A percentile compares a stretch with the other conserved stretches of the same genome.
Conservation (phyloP, 2,329 filamentous ascomycete species). For the Chaetomium sp. region DNA sequence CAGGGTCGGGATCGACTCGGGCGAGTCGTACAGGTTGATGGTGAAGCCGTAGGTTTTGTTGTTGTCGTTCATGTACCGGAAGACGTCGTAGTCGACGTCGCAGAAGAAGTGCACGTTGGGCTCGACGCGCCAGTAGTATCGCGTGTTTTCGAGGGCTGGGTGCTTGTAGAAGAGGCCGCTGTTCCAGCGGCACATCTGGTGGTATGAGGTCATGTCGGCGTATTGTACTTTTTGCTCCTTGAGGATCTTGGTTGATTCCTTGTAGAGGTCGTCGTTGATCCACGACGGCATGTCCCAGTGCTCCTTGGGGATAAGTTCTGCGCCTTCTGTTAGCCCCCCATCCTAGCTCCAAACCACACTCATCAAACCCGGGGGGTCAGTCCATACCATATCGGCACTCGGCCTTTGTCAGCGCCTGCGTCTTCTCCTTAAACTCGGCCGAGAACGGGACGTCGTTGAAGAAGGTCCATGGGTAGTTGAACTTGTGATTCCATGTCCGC, state of each 20-base stretch:
- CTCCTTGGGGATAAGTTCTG: conserved; percentile 84
- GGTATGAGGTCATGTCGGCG: conserved; percentile 80
- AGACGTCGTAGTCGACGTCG: conserved; percentile 96
- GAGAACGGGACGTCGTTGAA: conserved; percentile 95
- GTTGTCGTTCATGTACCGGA: conserved; percentile 94
- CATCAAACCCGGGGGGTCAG: neutral
- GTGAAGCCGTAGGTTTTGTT: conserved; percentile 99
- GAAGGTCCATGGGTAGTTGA: conserved; percentile 99
- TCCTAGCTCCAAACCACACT: neutral
- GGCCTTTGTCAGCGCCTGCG: conserved; percentile 76
- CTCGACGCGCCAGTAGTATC: conserved; percentile 98
- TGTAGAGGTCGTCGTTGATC: conserved; percentile 83
- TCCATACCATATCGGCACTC: conserved; percentile 72
- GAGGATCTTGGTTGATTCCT: conserved; percentile 76
- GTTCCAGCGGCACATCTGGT: conserved; percentile 99
- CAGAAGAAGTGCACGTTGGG: conserved; percentile 99
- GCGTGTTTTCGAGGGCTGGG: conserved; percentile 70
- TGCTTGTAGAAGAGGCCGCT: conserved; percentile 97
- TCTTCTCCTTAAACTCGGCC: conserved; percentile 84
- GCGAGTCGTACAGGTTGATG: conserved; percentile 91
- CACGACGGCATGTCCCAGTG: conserved; percentile 90
- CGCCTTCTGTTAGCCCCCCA: neutral
- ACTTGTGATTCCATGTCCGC: conserved; percentile 94
- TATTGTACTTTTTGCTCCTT: conserved; percentile 86
- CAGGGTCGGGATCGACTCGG: conserved; percentile 74